These are phyloP conservation scores for Taphrina flavorubra DNA, from an alignment of 1,139 yeast species.

Conservation along the genomic window DNA sequence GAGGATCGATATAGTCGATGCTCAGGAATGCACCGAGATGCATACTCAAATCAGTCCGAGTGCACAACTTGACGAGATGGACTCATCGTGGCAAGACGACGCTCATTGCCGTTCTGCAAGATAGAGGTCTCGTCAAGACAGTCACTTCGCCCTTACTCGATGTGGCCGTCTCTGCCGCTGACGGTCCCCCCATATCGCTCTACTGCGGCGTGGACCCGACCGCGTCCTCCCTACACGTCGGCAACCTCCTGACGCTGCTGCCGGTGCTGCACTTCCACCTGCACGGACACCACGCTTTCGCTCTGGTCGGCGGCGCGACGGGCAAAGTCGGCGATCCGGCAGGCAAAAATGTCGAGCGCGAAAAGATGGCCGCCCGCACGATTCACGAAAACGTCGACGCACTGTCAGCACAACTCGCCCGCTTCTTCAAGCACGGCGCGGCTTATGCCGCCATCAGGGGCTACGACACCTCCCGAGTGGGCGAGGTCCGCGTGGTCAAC, in stretches of 20 bases:
- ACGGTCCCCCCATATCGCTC: conserved; percentile 56
- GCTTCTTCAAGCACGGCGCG: conserved; percentile 62
- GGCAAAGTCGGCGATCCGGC: conserved; percentile 98
- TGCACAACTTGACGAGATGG: too few relatives aligned
- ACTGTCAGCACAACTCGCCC: conserved; percentile 61
- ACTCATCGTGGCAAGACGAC: neutral
- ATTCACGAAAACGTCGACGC: conserved; percentile 64
- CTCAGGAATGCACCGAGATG: conserved; percentile 4
- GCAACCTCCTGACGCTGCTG: conserved; percentile 86
- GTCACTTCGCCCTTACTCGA: conserved; percentile 24
- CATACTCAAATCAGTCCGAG: neutral
- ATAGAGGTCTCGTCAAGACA: conserved; percentile 35
- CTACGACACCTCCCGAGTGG: conserved; percentile 50
- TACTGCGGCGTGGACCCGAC: conserved; percentile 98
- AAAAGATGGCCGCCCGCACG: conserved; percentile 59
- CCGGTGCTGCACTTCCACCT: conserved; percentile 80
- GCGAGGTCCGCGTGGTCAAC: conserved; percentile 60
- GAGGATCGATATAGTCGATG: neutral
- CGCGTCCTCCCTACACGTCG: conserved; percentile 85
- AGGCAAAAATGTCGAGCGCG: conserved; percentile 80
- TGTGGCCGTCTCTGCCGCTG: neutral
- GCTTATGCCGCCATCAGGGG: conserved; percentile 65
- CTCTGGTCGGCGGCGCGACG: conserved; percentile 95
- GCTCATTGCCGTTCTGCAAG: conserved; percentile 7
- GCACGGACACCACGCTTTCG: conserved; percentile 81